Conservation (phyloP, 441 rosid species). For the Adansonia grandidieri region DNA sequence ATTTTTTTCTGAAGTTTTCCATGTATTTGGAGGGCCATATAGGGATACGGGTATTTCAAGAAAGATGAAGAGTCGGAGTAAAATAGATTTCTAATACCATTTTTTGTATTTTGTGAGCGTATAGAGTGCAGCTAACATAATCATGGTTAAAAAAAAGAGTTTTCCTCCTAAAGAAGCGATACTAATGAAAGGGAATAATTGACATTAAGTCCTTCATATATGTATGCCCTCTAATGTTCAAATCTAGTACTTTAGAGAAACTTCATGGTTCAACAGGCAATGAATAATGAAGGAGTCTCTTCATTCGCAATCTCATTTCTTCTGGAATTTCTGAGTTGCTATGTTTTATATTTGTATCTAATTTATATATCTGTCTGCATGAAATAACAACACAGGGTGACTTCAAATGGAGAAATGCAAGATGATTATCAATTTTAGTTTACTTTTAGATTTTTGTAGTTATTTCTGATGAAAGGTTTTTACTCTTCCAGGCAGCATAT, state of each 20-base stretch:
- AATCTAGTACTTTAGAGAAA: conserved; percentile 4
- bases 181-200: background rate
- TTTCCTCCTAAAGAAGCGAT: conserved; percentile 7
- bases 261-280: background rate
- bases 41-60: too few species aligned
- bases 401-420: conserved; percentile 3
- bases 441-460: background rate
- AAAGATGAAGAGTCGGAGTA: too few species aligned
- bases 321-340: background rate
- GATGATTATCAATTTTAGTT: background rate
- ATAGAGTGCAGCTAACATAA: background rate
- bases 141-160: background rate
- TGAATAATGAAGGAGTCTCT: background rate
- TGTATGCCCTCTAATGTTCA: background rate
- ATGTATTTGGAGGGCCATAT: too few species aligned
- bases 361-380: background rate
- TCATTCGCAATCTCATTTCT: background rate
- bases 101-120: background rate
- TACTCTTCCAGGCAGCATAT: conserved; percentile 74
- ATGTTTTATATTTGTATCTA: background rate
- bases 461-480: conserved; percentile 14
- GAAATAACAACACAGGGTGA: background rate
- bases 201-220: background rate
- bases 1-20: too few species aligned
- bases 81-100: background rate